These are phyloP conservation scores for Eucalyptus sideroxylon DNA, from an alignment of 345 rosid species.

Conservation along the genomic window DNA sequence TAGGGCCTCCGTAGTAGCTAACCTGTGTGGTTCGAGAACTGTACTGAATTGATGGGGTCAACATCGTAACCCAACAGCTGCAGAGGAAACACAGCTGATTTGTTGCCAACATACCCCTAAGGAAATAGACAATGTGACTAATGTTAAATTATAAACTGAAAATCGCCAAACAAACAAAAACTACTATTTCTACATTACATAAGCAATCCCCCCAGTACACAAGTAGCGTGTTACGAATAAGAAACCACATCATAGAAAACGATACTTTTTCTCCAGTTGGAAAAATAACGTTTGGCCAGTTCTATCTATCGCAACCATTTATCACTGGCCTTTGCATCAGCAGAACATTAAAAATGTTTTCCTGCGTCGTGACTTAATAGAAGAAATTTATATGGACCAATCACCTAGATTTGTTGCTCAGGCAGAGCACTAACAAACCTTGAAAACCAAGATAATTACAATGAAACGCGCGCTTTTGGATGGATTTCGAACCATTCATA, in stretches of 20 bases:
- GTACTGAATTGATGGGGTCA: slow-evolving; percentile 95
- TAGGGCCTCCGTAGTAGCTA: slow-evolving; percentile 20
- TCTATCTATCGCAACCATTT: background rate
- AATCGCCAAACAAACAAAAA: background rate
- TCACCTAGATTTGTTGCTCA: background rate
- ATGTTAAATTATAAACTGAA: background rate
- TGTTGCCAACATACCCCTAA: slow-evolving; percentile 98
- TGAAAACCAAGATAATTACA: background rate
- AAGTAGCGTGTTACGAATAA: background rate
- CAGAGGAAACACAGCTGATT: slow-evolving; percentile 94
- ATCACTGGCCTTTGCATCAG: background rate
- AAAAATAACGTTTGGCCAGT: background rate
- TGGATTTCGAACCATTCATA: background rate
- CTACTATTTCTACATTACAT: background rate
- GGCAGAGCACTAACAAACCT: background rate
- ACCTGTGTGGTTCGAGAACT: slow-evolving; percentile 98
- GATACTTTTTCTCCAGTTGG: background rate
- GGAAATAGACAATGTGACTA: background rate
- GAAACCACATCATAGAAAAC: background rate
- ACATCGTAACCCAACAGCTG: slow-evolving; percentile 94
- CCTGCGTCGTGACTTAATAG: background rate
- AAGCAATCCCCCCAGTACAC: background rate
- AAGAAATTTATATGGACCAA: background rate
- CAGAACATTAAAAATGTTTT: background rate
- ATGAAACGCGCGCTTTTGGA: background rate